These are phyloP conservation scores for Cetraspora pellucida DNA, from an alignment of 192 early-diverging fungal species.

Conservation along the genomic window DNA sequence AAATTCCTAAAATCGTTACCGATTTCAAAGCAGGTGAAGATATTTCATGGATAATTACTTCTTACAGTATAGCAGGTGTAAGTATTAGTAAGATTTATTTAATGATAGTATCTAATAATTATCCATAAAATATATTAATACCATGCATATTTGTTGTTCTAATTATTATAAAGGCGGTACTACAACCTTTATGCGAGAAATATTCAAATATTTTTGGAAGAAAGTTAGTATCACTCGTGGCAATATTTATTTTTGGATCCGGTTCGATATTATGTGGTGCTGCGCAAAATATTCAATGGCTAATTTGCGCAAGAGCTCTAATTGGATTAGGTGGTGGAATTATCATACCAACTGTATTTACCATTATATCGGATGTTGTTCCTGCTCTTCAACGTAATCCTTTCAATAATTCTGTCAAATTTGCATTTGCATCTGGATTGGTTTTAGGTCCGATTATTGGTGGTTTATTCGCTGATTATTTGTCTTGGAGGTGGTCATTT, in stretches of 20 bases:
- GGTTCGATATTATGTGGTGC: slow-evolving; percentile 44
- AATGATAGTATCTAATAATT: neutral
- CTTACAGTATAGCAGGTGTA: slow-evolving; percentile 44
- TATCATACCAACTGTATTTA: slow-evolving; percentile 60
- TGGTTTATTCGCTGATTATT: slow-evolving; percentile 42
- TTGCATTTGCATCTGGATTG: slow-evolving; percentile 58
- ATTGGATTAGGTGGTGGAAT: slow-evolving; percentile 61
- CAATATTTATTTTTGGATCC: slow-evolving; percentile 40
- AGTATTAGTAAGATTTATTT: neutral
- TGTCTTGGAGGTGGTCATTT: slow-evolving; percentile 50
- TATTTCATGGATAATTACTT: slow-evolving; percentile 79
- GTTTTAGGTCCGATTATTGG: slow-evolving; percentile 50
- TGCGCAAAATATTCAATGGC: slow-evolving; percentile 40
- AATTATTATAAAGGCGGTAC: neutral
- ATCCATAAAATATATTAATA: too few relatives aligned
- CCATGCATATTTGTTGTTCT: neutral
- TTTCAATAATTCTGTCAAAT: slow-evolving; percentile 58
- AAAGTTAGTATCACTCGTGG: slow-evolving; percentile 36
- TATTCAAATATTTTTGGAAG: slow-evolving; percentile 30
- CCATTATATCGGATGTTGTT: slow-evolving; percentile 65
- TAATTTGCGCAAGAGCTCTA: slow-evolving; percentile 58
- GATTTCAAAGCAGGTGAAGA: slow-evolving; percentile 62
- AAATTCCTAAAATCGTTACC: slow-evolving; percentile 60
- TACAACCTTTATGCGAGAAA: slow-evolving; percentile 25
- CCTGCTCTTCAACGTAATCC: slow-evolving; percentile 58